Evolutionary conservation across 352 stramenopile species (phyloP), one percentile per base, ranked within the genome.

Genomic region (Plasmopara halstedii): DNA sequence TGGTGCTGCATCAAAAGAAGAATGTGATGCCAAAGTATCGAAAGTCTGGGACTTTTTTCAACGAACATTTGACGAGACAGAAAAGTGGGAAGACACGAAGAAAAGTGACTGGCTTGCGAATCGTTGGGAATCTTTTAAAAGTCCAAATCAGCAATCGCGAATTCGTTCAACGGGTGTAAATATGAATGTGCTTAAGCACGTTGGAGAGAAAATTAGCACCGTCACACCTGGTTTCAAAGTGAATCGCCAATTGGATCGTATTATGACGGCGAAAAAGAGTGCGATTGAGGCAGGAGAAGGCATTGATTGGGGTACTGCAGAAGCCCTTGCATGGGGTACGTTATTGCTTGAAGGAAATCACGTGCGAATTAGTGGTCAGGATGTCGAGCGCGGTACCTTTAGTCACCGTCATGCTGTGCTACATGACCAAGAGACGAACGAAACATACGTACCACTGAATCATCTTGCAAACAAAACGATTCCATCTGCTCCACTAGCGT

Each of bases 281-380:
- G 85, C 85, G 56, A 76, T 96, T 13, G 73, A 96, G 42, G 62
- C 60, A 6, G 66, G 69, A 17, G 63, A 87, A 23, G 94, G 81
- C 19, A 96, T 99, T 42, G 94, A 98, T 63, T 99, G 95, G 95
- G 95, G 87, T 45, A 96, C 91, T n/a, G 95, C 92, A 9, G 95
- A 99, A 71, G 85, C 87, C 18, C 70, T 99, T 34, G 95, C 95
- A 4, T 98, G 96, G 76, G 95, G 94, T 23, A 92, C 84, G 22
- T 66, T 98, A 9, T 62, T 98, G 18, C 53, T 97, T 7, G 94
- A 98, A 68, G 94, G 93, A 21, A 87, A 87, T 48, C 73, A 88
- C 53, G 78, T 89, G 37, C 73, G 78, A 48, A 83, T 86, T 45
- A 97, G 84, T 53, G 95, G 95, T 42, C 95, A 99, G 73, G 95